These are phyloP conservation scores for Massarina eburnea DNA, from an alignment of 2,329 filamentous ascomycete genomes.

Conservation along the genomic window DNA sequence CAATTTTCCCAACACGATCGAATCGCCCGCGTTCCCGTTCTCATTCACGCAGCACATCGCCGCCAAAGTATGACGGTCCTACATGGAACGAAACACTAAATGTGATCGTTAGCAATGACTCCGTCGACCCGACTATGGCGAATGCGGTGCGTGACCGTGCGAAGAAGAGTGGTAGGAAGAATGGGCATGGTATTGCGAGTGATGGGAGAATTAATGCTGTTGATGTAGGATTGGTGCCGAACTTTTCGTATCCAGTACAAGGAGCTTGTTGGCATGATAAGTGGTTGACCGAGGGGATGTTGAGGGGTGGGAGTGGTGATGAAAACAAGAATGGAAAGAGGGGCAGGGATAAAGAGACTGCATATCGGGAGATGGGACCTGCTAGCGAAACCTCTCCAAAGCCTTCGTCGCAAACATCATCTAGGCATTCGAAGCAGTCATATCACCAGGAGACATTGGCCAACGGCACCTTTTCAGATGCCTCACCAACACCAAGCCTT, in stretches of 20 bases:
- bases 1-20: neutral
- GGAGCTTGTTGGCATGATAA: conserved; percentile 16
- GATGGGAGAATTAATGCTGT: neutral
- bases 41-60: neutral
- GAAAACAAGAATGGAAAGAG: neutral
- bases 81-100: conserved; percentile 16
- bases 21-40: neutral
- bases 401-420: too few species aligned
- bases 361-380: too few species aligned
- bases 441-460: too few species aligned
- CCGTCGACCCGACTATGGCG: conserved; percentile 2
- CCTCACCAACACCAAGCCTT: too few species aligned
- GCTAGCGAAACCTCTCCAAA: too few species aligned
- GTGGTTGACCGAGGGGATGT: neutral
- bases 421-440: too few species aligned
- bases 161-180: neutral
- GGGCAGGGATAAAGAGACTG: too few species aligned
- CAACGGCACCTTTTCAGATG: too few species aligned
- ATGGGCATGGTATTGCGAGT: neutral
- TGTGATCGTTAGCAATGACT: conserved; percentile 7
- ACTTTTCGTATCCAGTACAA: conserved; percentile 24
- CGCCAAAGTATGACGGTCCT: neutral
- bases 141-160: conserved; percentile 6
- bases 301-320: neutral
- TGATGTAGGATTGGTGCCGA: conserved; percentile 20